Base-by-base conservation (phyloP, 345 rosid species). In the Linum lewisii region DNA sequence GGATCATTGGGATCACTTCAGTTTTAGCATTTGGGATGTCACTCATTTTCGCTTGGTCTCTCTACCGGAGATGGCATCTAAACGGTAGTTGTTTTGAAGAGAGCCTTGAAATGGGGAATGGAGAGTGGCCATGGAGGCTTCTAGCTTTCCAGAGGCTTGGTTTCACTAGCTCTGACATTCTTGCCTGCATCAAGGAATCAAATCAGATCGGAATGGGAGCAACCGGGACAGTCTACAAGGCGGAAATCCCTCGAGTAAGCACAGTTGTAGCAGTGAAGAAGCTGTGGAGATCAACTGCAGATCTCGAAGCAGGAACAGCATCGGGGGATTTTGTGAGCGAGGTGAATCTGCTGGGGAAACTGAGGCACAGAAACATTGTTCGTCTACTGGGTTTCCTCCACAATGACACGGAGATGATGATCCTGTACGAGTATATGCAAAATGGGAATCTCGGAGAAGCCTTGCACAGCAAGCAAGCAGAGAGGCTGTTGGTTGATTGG, bases 41-140 rank as follows among this genome's bases (percentile, higher is more conserved):
- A 21, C 62, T 78, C 44, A 62, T 83, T n/a, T 65, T 69, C 21
- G 72, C 72, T 25, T 63, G 82, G 53, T 62, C 63, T 50, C 50
- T 84, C 21, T 84, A 83, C 60, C 81, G 76, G 55, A 82, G 66
- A 66, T 81, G 87, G 89, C 69, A 79, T 37, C 56, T 79, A 0
- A 66, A 68, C 47, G 82, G 88, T 42, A 70, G 78, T 69, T 82
- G 86, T 74, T 75, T 79, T 7, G 77, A 71, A 57, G 86, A 78
- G 59, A 71, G 69, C 59, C 71, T 73, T 7, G 83, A 74, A 49
- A 72, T 66, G 61, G 81, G 84, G 22, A 72, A 59, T 2, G 81
- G 78, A 58, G 86, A 83, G 61, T 93, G 99, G 95, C 95, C 99
- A 1, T 93, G 99, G 99, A 82, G 84, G 69, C 56, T 88, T 49